Percentiles rank a stretch among this genome's conserved stretches.
Conservation (phyloP, 2,329 filamentous ascomycete species). For the Cladosporium sp. region DNA sequence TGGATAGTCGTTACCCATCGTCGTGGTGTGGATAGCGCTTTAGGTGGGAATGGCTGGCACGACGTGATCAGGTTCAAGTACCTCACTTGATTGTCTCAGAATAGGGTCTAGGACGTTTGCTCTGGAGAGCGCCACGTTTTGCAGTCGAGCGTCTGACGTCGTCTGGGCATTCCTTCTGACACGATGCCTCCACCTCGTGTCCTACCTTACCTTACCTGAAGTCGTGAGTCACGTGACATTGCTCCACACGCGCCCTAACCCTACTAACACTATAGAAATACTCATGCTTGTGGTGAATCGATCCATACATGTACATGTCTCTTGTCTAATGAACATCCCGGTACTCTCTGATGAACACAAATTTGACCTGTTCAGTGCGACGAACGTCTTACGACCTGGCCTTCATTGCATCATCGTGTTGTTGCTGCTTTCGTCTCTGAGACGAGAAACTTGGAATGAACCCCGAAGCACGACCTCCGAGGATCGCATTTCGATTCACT, state of each 20-base stretch:
- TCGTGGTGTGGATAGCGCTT: not conserved
- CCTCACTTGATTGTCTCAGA: not conserved
- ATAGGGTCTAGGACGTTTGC: not conserved
- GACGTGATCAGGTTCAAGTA: not conserved
- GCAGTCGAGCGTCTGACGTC: not conserved
- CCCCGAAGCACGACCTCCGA: too few species aligned
- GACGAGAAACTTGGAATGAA: too few species aligned
- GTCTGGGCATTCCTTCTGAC: not conserved
- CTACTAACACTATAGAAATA: not conserved
- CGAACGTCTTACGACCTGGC: not conserved
- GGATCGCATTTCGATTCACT: too few species aligned
- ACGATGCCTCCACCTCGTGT: not conserved
- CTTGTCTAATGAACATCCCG: too few species aligned
- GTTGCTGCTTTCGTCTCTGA: too few species aligned
- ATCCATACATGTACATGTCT: not conserved
- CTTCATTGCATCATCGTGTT: too few species aligned
- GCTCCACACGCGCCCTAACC: not conserved
- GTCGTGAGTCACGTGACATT: not conserved
- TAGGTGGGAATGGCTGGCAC: not conserved
- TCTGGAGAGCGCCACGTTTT: not conserved
- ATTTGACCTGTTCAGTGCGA: not conserved
- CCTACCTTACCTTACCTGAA: too few species aligned
- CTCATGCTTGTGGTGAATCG: not conserved
- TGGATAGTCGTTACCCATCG: slow-evolving; percentile 29
- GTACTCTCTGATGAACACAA: not conserved